Evolutionary conservation across 2,329 filamentous ascomycete species (phyloP).

Genomic region (Cercospora sojina): DNA sequence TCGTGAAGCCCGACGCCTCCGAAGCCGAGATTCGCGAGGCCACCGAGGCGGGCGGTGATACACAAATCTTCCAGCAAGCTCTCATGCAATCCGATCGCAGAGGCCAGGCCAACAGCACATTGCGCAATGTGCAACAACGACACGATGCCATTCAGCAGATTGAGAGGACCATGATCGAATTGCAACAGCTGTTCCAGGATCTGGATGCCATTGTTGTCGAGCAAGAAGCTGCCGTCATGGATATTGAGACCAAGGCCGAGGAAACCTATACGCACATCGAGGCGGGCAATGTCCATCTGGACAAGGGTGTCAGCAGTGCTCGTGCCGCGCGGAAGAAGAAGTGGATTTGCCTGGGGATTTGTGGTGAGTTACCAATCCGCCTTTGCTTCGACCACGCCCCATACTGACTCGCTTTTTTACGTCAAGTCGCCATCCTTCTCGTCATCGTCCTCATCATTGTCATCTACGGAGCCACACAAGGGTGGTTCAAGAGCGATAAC

Average conservation of each 20-base stretch:
- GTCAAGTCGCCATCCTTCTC: slow-evolving; percentile 37
- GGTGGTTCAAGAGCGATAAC: slow-evolving; percentile 30
- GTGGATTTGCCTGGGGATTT: slow-evolving; percentile 88
- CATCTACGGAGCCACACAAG: slow-evolving; percentile 35
- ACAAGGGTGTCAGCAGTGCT: slow-evolving; percentile 77
- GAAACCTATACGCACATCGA: slow-evolving; percentile 81
- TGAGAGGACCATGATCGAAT: slow-evolving; percentile 81
- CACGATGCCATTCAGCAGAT: slow-evolving; percentile 90
- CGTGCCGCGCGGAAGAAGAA: slow-evolving; percentile 84
- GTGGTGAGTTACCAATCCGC: slow-evolving; percentile 52
- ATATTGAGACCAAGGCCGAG: slow-evolving; percentile 84
- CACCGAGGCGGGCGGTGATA: slow-evolving; percentile 68
- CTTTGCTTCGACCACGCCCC: slow-evolving; percentile 18
- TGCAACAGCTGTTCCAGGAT: slow-evolving; percentile 84
- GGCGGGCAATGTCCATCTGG: slow-evolving; percentile 81
- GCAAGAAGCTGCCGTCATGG: slow-evolving; percentile 75
- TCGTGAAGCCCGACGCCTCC: slow-evolving; percentile 68
- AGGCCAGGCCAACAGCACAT: slow-evolving; percentile 75
- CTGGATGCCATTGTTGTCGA: slow-evolving; percentile 82
- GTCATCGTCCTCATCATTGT: slow-evolving; percentile 43
- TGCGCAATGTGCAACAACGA: slow-evolving; percentile 76
- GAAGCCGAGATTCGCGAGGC: slow-evolving; percentile 75
- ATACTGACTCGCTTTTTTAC: slow-evolving; percentile 12
- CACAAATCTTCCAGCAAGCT: slow-evolving; percentile 85
- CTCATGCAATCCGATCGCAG: slow-evolving; percentile 77